Conservation (phyloP, 139 green algal species). For the Astrephomene gubernaculifera region DNA sequence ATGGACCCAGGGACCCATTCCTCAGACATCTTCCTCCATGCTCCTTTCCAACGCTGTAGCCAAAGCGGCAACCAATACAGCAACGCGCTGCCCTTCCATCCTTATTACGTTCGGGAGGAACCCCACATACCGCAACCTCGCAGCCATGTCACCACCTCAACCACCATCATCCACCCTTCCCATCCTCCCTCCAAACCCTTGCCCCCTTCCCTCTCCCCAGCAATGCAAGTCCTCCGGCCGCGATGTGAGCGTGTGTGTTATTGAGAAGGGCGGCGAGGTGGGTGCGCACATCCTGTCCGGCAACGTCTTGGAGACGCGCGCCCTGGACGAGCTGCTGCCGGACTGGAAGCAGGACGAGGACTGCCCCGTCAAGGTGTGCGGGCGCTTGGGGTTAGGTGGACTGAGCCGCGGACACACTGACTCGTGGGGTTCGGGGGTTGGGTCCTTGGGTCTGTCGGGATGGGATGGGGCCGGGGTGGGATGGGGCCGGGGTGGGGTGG, state of each 20-base stretch:
- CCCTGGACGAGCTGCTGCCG: constrained; percentile 90
- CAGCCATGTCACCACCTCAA: neutral
- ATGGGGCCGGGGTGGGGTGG: neutral
- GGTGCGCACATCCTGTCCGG: constrained; percentile 90
- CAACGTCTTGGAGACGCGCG: constrained; percentile 88
- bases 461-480: neutral
- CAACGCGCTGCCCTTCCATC: neutral
- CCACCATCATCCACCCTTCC: neutral
- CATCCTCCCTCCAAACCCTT: too few relatives aligned
- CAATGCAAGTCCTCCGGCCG: constrained; percentile 67
- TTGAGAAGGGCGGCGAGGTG: constrained; percentile 85
- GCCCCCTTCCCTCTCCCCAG: constrained; percentile 48
- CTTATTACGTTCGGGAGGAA: neutral
- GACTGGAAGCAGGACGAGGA: constrained; percentile 76
- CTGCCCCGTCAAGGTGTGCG: constrained; percentile 50
- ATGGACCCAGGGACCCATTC: neutral
- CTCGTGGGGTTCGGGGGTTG: too few relatives aligned
- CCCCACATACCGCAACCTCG: neutral
- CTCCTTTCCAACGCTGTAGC: neutral
- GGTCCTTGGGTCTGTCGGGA: neutral
- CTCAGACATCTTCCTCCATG: neutral
- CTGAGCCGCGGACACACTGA: neutral
- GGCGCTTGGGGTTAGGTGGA: neutral
- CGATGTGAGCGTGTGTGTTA: constrained; percentile 89
- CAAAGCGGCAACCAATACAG: too few relatives aligned